Conservation (phyloP, 2,329 filamentous ascomycete species). For the Periconia sp. region DNA sequence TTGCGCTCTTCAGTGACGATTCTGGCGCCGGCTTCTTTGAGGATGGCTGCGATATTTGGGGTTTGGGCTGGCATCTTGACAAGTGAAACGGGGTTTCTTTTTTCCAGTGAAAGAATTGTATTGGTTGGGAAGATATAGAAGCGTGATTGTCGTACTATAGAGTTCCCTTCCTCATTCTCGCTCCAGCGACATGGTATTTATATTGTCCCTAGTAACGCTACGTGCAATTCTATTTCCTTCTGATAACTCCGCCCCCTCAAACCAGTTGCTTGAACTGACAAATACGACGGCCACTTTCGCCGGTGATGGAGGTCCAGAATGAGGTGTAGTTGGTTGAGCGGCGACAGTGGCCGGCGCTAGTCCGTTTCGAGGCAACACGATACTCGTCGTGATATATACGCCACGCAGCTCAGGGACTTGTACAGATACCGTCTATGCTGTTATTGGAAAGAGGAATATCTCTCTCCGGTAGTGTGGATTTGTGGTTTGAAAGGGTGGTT, state of each 20-base stretch:
- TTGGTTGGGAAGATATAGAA: background rate
- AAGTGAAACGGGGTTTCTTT: background rate
- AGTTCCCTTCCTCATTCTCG: background rate
- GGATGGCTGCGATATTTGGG: conserved; percentile 1
- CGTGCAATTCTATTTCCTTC: background rate
- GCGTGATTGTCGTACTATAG: background rate
- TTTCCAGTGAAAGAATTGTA: background rate
- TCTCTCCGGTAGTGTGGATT: too few species aligned
- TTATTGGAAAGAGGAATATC: too few species aligned
- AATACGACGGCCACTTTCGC: background rate
- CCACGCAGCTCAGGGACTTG: too few species aligned
- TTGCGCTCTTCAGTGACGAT: conserved; percentile 1
- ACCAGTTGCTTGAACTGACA: background rate
- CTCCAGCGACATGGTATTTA: background rate
- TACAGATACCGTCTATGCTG: too few species aligned
- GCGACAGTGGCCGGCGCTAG: conserved; percentile 1
- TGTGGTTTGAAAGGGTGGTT: too few species aligned
- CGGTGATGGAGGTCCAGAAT: background rate
- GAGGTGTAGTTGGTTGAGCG: background rate
- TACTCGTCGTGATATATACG: too few species aligned
- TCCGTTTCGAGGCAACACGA: background rate
- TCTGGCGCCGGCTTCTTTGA: background rate
- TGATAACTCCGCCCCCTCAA: background rate
- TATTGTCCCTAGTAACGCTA: background rate
- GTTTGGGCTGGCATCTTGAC: background rate